Percentiles rank a stretch among this genome's conserved stretches.
These are phyloP conservation scores for Setomelanomma holmii DNA, from an alignment of 2,329 filamentous ascomycete species.

Conservation along the genomic window DNA sequence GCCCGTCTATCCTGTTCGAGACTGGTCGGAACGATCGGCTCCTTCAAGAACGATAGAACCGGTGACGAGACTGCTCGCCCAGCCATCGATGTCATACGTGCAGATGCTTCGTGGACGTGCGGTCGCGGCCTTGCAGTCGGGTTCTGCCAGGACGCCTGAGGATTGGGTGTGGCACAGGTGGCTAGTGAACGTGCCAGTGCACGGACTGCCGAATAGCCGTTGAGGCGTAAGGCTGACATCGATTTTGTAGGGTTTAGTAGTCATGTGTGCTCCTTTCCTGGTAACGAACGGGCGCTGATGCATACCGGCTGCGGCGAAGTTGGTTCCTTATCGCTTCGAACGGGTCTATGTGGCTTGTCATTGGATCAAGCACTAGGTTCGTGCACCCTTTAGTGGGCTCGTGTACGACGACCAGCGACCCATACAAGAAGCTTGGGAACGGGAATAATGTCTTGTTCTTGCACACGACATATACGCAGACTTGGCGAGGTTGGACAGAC, in stretches of 20 bases:
- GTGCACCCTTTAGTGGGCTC: conserved; percentile 7
- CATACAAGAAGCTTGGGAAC: conserved; percentile 21
- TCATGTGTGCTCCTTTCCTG: conserved; percentile 22
- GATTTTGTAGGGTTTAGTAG: conserved; percentile 11
- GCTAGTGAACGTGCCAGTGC: conserved; percentile 34
- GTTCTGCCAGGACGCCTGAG: background rate
- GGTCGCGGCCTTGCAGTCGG: conserved; percentile 17
- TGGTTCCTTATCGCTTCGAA: background rate
- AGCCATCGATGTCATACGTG: conserved; percentile 30
- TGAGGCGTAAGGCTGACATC: conserved; percentile 32
- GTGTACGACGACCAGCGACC: conserved; percentile 12
- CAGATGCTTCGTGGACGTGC: conserved; percentile 7
- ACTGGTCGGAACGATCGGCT: conserved; percentile 22
- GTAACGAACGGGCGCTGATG: conserved; percentile 16
- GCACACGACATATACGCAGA: conserved; percentile 1
- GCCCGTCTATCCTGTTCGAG: conserved; percentile 4
- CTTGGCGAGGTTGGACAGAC: conserved; percentile 14
- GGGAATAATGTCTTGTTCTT: conserved; percentile 18
- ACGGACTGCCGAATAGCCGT: conserved; percentile 26
- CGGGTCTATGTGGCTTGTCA: conserved; percentile 11
- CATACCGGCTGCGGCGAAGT: conserved; percentile 8
- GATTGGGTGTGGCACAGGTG: conserved; percentile 38
- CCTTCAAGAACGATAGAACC: background rate
- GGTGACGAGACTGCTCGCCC: conserved; percentile 23
- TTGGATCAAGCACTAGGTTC: conserved; percentile 10